Evolutionary conservation across 2,329 filamentous ascomycete genomes (phyloP).

Genomic region (Phoma sp.): DNA sequence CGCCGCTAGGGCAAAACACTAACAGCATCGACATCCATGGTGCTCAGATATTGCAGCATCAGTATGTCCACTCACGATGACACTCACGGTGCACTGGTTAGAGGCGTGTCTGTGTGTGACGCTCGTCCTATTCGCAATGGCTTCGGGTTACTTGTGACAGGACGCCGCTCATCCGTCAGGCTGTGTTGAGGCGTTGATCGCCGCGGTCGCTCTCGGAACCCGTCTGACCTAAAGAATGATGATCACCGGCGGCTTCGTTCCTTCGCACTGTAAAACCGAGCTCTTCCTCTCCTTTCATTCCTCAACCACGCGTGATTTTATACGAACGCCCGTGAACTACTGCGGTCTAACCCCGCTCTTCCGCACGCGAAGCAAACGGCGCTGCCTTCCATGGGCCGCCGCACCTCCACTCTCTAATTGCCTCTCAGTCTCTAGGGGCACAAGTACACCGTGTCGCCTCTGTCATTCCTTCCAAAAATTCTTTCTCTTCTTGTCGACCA

Average conservation of each 20-base stretch:
- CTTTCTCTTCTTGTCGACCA: constrained; percentile 7
- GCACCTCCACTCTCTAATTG: constrained; percentile 14
- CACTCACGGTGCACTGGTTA: neutral
- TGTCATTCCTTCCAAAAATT: constrained; percentile 5
- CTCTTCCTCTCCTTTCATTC: constrained; percentile 16
- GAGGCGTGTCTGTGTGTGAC: constrained; percentile 10
- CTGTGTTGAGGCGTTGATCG: constrained; percentile 17
- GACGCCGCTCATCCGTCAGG: constrained; percentile 19
- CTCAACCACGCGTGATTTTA: constrained; percentile 15
- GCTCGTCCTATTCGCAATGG: constrained; percentile 12
- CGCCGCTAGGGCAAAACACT: constrained; percentile 25
- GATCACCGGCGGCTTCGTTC: constrained; percentile 17
- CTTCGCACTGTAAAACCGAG: constrained; percentile 16
- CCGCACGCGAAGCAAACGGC: constrained; percentile 17
- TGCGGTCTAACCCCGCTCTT: constrained; percentile 16
- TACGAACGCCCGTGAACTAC: constrained; percentile 10
- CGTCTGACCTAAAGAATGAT: constrained; percentile 22
- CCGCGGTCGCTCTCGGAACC: constrained; percentile 20
- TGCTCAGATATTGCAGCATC: constrained; percentile 9
- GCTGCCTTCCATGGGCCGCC: constrained; percentile 15
- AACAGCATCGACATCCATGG: constrained; percentile 15
- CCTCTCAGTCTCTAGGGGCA: constrained; percentile 6
- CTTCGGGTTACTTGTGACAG: constrained; percentile 14
- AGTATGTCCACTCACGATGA: constrained; percentile 5
- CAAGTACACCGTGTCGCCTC: constrained; percentile 12